phyloP scores from a whole-genome alignment of 768 basidiomycete genomes.

The Tephrocybe sp. region DNA sequence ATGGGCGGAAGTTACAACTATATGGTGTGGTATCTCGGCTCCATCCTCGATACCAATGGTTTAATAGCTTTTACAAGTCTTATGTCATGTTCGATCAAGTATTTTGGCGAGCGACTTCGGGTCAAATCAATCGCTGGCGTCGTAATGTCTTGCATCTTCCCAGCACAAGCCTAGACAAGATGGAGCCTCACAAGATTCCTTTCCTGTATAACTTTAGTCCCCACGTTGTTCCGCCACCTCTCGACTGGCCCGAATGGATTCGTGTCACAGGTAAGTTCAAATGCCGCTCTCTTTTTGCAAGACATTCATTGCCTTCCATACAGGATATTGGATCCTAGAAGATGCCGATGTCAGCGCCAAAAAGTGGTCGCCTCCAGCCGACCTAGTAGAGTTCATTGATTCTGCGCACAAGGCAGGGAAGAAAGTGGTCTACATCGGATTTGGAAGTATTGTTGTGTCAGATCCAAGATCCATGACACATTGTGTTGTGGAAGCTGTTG shows the following conservation, averaged over 20 bases:
- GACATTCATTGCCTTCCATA: background rate
- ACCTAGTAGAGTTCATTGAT: constrained; percentile 80
- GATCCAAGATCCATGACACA: constrained; percentile 92
- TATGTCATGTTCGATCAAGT: constrained; percentile 98
- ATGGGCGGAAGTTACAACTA: constrained; percentile 99
- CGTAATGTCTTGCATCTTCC: constrained; percentile 70
- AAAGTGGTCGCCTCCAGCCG: constrained; percentile 86
- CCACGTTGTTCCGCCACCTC: constrained; percentile 81
- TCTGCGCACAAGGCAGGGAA: constrained; percentile 69
- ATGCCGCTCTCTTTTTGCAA: background rate
- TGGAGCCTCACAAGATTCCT: constrained; percentile 97
- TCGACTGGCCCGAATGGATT: constrained; percentile 99
- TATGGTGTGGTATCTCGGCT: constrained; percentile 61
- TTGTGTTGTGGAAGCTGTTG: constrained; percentile 84
- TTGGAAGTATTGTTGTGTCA: constrained; percentile 95
- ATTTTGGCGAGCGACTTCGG: constrained; percentile 93
- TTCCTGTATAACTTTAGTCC: constrained; percentile 98
- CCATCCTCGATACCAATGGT: constrained; percentile 2
- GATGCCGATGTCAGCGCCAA: constrained; percentile 85
- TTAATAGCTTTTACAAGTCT: constrained; percentile 44
- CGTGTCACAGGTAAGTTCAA: constrained; percentile 69
- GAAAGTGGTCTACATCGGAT: constrained; percentile 97
- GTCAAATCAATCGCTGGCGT: constrained; percentile 95
- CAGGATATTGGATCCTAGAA: constrained; percentile 97
- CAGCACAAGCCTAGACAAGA: constrained; percentile 86